Percentiles rank a stretch among this genome's conserved stretches.
Conservation (phyloP, 352 stramenopile genomes). For the Pythium vanterpoolii region DNA sequence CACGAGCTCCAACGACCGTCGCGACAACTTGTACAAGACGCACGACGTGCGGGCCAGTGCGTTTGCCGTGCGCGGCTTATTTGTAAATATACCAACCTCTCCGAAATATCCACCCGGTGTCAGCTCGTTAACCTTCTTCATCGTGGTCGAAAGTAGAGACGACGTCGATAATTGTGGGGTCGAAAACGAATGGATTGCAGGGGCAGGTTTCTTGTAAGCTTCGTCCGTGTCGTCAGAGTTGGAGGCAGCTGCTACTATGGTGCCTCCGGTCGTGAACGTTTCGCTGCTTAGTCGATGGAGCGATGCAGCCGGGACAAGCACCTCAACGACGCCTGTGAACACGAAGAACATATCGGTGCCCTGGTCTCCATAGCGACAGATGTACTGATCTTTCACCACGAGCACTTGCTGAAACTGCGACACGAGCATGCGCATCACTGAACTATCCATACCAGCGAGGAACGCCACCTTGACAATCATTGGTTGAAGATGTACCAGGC, state of each 20-base stretch:
- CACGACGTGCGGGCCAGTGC: constrained; percentile 41
- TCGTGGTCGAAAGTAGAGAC: not conserved
- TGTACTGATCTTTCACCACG: constrained; percentile 35
- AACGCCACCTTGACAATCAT: constrained; percentile 63
- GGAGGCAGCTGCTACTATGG: constrained; percentile 4
- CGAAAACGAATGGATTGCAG: constrained; percentile 22
- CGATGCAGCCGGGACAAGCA: constrained; percentile 36
- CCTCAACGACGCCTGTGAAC: constrained; percentile 42
- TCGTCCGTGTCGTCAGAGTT: constrained; percentile 1
- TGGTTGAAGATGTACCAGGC: constrained; percentile 39
- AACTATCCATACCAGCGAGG: constrained; percentile 38
- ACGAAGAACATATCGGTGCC: constrained; percentile 63
- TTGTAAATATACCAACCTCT: constrained; percentile 39
- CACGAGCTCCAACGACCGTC: constrained; percentile 40
- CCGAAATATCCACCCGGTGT: constrained; percentile 39
- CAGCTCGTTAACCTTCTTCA: constrained; percentile 42
- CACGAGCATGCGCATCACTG: constrained; percentile 49
- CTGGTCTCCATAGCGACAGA: constrained; percentile 40
- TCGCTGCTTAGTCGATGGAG: constrained; percentile 27
- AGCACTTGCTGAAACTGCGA: constrained; percentile 46
- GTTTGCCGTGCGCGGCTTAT: constrained; percentile 32
- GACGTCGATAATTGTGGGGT: constrained; percentile 6
- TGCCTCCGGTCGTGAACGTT: not conserved
- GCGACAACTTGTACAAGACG: constrained; percentile 42
- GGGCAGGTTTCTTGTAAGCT: constrained; percentile 47